These are phyloP conservation scores for Aspergillus nanangensis DNA, from an alignment of 495 filamentous ascomycete genomes.

Conservation along the genomic window DNA sequence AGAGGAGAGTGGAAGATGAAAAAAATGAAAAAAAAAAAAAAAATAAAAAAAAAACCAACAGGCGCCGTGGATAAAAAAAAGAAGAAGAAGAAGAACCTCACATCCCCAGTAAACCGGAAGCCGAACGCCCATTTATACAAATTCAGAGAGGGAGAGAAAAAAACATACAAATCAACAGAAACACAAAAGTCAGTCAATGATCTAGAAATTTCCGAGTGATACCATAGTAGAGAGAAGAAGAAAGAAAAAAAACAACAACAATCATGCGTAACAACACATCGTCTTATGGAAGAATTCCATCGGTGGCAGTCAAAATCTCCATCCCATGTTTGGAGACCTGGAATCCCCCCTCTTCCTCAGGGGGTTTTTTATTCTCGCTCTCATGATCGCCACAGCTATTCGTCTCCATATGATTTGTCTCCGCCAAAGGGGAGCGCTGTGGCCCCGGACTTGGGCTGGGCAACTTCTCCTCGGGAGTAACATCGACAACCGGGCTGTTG, in stretches of 20 bases:
- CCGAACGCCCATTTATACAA: no score
- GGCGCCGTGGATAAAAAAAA: no score
- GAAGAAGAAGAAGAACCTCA: no score
- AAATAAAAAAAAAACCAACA: no score
- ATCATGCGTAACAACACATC: not conserved
- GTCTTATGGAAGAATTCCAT: slow-evolving; percentile 11
- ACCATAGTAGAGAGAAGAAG: no score
- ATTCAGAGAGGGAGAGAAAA: no score
- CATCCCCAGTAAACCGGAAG: no score
- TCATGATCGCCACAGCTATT: not conserved
- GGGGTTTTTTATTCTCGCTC: not conserved
- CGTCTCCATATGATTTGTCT: not conserved
- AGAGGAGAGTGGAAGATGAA: no score
- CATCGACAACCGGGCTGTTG: slow-evolving; percentile 38
- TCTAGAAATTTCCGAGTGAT: no score
- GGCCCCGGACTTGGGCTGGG: not conserved
- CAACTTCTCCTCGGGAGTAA: slow-evolving; percentile 13
- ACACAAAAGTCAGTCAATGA: no score
- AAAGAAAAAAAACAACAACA: not conserved
- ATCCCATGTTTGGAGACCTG: slow-evolving; percentile 7
- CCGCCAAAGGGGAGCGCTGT: not conserved
- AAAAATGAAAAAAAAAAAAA: no score
- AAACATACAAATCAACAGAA: no score
- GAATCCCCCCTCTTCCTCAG: not conserved
- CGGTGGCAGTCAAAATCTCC: slow-evolving; percentile 11